Base-by-base conservation (phyloP, 257 asterid species). In the Rauvolfia tetraphylla region DNA sequence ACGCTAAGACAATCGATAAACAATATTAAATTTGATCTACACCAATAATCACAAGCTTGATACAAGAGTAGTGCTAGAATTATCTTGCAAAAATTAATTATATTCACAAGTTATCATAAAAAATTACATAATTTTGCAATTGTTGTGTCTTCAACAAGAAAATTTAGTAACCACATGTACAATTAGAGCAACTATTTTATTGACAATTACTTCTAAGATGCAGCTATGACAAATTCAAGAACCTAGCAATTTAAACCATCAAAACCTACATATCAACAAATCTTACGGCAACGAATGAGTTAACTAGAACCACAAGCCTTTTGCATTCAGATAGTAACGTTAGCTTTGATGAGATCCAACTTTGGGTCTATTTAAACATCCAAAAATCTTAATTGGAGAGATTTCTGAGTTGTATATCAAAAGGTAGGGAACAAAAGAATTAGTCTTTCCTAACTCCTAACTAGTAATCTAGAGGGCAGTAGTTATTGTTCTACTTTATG, bases 211-310 rank as follows among this genome's bases (percentile, higher is more conserved):
- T 31, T 61, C 41, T 61, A 61, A 29, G 8, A 0, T 53, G 59
- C 59, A 18, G 59, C 59, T 53, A 53, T 9, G 27, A 59, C 27
- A 25, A 18, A 63, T 15, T 12, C 6, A 31, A 13, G 41, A 12
- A 31, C 42, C 69, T 63, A 63, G 18, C 38, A 34, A 42, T 33
- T n/a, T 3, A 61, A 61, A 15, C 36, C 39, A 63, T n/a, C 36
- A 31, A 7, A 69, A 29, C 70, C 75, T 69, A 69, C 54, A 68
- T 68, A 77, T 44, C 23, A 77, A 57, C 63, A 77, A 42, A 70
- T 77, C 68, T 54, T 56, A 17, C 44, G 39, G 22, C 53, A 77
- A 56, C 36, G 54, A 46, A 68, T 68, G 25, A 38, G 53, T 68
- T 44, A 42, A 48, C 33, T 61, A 25, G 27, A 71, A 44, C 25